A percentile compares a stretch with the other conserved stretches of the same genome.
Conservation (phyloP, 306 rosid genomes). For the Prosopis cineraria region DNA sequence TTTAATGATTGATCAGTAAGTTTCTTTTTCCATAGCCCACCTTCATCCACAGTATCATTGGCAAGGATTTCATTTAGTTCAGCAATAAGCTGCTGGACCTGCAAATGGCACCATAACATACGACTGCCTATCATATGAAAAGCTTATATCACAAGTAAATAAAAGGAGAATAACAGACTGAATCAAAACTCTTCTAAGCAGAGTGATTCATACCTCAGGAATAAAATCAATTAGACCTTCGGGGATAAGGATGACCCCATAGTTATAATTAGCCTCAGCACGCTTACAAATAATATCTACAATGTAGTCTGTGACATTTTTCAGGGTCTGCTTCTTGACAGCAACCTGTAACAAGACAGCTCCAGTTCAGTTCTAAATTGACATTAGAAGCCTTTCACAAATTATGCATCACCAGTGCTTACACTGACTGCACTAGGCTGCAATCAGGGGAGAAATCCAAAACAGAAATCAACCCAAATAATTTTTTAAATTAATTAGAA, state of each 20-base stretch:
- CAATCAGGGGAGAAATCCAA: background rate
- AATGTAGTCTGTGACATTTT: constrained; percentile 89
- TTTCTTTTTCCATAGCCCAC: constrained; percentile 87
- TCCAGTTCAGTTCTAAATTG: constrained; percentile 29
- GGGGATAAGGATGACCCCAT: constrained; percentile 96
- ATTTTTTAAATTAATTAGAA: background rate
- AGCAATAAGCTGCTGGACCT: constrained; percentile 92
- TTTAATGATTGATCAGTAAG: constrained; percentile 74
- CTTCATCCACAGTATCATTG: constrained; percentile 75
- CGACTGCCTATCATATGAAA: constrained; percentile 3
- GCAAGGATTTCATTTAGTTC: constrained; percentile 97
- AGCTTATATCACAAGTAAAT: background rate
- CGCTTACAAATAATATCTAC: constrained; percentile 82
- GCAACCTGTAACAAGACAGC: constrained; percentile 74
- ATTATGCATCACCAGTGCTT: background rate
- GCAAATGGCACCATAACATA: constrained; percentile 34
- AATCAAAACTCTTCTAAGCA: constrained; percentile 8
- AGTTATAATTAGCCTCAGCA: constrained; percentile 80
- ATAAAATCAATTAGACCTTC: constrained; percentile 99
- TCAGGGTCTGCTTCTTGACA: constrained; percentile 84
- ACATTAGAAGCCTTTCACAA: background rate
- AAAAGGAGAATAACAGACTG: background rate
- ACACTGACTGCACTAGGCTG: background rate
- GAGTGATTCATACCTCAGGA: constrained; percentile 74
- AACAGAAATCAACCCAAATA: background rate